Conservation (phyloP, 73 alveolate genomes). For the Paramecium sexaurelia region DNA sequence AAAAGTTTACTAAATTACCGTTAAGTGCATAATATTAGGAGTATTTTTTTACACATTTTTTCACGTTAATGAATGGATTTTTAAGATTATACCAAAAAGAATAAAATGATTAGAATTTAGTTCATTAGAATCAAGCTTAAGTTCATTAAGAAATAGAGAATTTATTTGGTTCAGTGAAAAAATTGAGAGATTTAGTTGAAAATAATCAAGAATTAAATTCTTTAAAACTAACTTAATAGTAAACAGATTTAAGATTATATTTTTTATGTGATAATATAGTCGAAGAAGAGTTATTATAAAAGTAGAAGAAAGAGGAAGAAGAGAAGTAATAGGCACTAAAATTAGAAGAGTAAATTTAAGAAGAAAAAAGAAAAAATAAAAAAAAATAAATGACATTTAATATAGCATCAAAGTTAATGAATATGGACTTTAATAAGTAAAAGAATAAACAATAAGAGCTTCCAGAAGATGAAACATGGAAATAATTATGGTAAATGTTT, state of each 20-base stretch:
- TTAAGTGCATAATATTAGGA: constrained; percentile 38
- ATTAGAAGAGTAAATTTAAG: background rate
- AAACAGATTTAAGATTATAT: background rate
- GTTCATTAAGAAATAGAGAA: constrained; percentile 24
- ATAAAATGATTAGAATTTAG: background rate
- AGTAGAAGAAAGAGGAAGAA: constrained; percentile 17
- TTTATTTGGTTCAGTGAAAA: background rate
- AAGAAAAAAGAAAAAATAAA: background rate
- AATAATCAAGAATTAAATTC: background rate
- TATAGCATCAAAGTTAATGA: background rate
- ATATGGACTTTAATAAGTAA: background rate
- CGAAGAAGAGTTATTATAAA: constrained; percentile 3
- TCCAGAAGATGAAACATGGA: constrained; percentile 55
- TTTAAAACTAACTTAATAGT: background rate
- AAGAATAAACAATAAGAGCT: background rate
- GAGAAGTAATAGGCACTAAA: background rate
- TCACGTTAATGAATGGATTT: constrained; percentile 17
- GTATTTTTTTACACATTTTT: constrained; percentile 17
- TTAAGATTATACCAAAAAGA: constrained; percentile 16
- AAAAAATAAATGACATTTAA: background rate
- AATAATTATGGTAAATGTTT: constrained; percentile 57
- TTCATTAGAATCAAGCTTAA: constrained; percentile 20
- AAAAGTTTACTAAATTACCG: background rate
- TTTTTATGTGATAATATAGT: constrained; percentile 24
- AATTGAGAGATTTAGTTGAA: constrained; percentile 17